phyloP scores from a whole-genome alignment of 495 filamentous ascomycete species.

The Neurospora sp. region DNA sequence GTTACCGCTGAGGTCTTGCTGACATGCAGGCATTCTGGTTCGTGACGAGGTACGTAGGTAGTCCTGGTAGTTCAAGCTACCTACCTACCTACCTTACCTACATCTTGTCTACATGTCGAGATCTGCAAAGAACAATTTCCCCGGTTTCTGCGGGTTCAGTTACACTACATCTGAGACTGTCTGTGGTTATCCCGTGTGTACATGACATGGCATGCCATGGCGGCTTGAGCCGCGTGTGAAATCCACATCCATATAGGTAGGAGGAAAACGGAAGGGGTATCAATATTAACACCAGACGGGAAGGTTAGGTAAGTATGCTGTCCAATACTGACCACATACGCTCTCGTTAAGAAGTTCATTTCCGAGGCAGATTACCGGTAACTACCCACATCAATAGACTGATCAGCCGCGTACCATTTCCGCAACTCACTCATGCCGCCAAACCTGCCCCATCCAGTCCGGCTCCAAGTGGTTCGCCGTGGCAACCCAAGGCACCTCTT shows the following conservation, averaged over 20 bases:
- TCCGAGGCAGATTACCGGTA: neutral
- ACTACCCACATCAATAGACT: neutral
- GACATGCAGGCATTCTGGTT: too few relatives aligned
- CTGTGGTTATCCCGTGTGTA: neutral
- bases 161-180: neutral
- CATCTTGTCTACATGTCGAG: neutral
- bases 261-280: neutral
- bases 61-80: neutral
- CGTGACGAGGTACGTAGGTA: neutral
- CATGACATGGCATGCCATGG: neutral
- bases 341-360: neutral
- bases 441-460: constrained; percentile 54
- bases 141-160: neutral
- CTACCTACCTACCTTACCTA: too few relatives aligned
- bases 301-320: neutral
- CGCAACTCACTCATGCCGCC: constrained; percentile 9
- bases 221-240: neutral
- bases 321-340: neutral
- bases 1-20: neutral
- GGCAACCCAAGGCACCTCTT: constrained; percentile 73
- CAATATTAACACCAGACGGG: neutral
- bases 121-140: neutral
- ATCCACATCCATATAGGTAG: neutral
- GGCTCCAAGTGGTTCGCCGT: constrained; percentile 48
- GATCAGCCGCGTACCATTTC: neutral